Evolutionary conservation across 2,329 filamentous ascomycete genomes (phyloP), one percentile per base, ranked within the genome.

Genomic region (Cladosporium sp.): DNA sequence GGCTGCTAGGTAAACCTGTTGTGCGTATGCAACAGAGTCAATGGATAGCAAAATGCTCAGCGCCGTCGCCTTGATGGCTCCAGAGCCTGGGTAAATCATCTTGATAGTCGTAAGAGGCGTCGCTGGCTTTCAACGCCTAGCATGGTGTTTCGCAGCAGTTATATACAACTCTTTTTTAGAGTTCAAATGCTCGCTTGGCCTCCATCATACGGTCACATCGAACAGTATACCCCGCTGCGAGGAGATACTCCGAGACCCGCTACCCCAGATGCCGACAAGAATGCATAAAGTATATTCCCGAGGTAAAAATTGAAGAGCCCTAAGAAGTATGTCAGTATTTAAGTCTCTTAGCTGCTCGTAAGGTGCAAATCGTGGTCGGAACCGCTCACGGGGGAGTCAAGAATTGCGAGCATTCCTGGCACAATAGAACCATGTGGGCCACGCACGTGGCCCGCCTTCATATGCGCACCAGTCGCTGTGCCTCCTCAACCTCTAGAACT

Each of bases 1-100:
- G 8, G 64, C 61, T 14, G 69, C 66, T 4, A 73, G 59, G 40
- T 74, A 75, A 9, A 75, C 68, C 58, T 75, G 73, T 51, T 75
- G 73, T 22, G 55, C 55, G 0, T 14, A 34, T 34, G 39, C 51
- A 2, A 36, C 17, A 17, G 38, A 55, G 9, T 42, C 22, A 25
- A 43, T 36, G 2, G 51, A 55, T 6, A 55, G 25, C n/a, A 55
- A 22, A 2, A 55, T 38, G 25, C 39, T 37, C 12, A 55, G n/a
- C 6, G 12, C 22, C 20, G 38, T 39, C 22, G 51, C 38, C 39
- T 55, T 55, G n/a, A 55, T 43, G 25, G 51, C 25, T 9, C 8
- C 34, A 20, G 49, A 51, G 17, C 20, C 38, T 39, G 49, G 38
- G 14, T 39, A 34, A 5, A 51, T 15, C 49, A 39, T 51, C 36